A percentile compares a stretch with the other conserved stretches of the same genome.
Evolutionary conservation across 2,329 filamentous ascomycete genomes (phyloP).

Genomic region (Diaporthe ampelina): DNA sequence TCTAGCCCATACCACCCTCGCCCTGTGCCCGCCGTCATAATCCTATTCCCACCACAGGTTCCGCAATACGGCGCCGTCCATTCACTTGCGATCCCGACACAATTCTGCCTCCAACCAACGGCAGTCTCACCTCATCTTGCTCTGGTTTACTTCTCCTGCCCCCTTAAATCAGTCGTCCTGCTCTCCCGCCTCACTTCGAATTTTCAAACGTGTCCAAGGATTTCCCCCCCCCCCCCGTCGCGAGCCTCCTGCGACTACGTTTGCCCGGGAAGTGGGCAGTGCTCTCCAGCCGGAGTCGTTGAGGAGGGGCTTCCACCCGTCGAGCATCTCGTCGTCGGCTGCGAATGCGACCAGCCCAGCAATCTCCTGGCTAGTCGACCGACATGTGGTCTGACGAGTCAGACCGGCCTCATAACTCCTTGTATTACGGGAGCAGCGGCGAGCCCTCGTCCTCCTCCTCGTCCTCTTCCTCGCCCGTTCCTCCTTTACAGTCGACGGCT

Average conservation of each 20-base stretch:
- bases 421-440: conserved; percentile 11
- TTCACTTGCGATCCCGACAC: conserved; percentile 17
- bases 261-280: neutral
- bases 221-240: neutral
- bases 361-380: conserved; percentile 38
- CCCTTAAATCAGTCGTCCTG: neutral
- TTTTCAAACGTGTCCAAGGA: neutral
- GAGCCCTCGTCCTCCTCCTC: conserved; percentile 26
- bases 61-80: conserved; percentile 13
- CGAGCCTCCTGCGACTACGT: neutral
- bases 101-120: neutral
- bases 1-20: conserved; percentile 9
- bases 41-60: neutral
- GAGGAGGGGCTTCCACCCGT: conserved; percentile 18
- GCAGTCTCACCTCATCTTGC: neutral
- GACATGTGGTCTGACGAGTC: conserved; percentile 42
- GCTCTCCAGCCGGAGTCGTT: neutral
- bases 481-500: neutral
- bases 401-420: conserved; percentile 33
- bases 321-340: conserved; percentile 7
- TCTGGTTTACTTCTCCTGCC: neutral
- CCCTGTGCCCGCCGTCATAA: conserved; percentile 23
- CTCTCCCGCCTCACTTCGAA: neutral
- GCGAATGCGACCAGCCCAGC: conserved; percentile 38
- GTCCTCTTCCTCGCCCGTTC: conserved; percentile 10